These are phyloP conservation scores for Saccharomycopsis capsularis DNA, from an alignment of 805 yeast species.

Conservation along the genomic window DNA sequence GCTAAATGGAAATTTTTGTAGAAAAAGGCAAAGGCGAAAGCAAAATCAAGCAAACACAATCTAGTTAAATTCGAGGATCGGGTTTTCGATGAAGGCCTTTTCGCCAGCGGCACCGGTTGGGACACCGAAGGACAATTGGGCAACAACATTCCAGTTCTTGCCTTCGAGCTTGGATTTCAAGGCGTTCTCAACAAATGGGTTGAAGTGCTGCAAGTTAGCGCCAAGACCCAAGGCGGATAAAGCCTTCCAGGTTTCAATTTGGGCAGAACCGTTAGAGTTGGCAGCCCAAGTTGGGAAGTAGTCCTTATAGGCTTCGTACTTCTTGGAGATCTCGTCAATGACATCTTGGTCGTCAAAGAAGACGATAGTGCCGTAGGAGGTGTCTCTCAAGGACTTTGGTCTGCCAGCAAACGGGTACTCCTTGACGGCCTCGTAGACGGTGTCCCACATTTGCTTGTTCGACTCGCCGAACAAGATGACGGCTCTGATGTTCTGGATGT, in stretches of 20 bases:
- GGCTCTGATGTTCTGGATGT: conserved; percentile 45
- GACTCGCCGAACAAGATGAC: conserved; percentile 39
- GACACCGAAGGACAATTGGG: conserved; percentile 46
- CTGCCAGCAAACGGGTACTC: conserved; percentile 31
- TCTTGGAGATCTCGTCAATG: conserved; percentile 35
- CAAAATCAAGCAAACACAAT: too few species aligned
- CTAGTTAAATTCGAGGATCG: not conserved
- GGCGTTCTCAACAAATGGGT: conserved; percentile 36
- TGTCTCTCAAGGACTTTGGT: conserved; percentile 37
- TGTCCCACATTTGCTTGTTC: conserved; percentile 41
- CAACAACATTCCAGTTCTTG: conserved; percentile 37
- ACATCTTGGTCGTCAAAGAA: conserved; percentile 40
- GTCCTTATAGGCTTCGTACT: conserved; percentile 37
- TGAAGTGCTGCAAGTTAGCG: conserved; percentile 48
- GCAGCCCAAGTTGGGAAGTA: conserved; percentile 44
- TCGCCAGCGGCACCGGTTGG: conserved; percentile 32
- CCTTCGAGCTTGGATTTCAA: conserved; percentile 34
- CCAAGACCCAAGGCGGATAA: conserved; percentile 40
- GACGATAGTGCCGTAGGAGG: conserved; percentile 43
- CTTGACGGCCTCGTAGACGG: conserved; percentile 34
- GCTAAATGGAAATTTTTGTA: too few species aligned
- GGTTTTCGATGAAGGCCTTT: conserved; percentile 35
- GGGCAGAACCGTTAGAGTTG: conserved; percentile 44
- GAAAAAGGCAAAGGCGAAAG: too few species aligned
- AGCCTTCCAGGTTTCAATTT: conserved; percentile 44